Base-by-base conservation (phyloP, 768 basidiomycete genomes). In the Trametes gibbosa region DNA sequence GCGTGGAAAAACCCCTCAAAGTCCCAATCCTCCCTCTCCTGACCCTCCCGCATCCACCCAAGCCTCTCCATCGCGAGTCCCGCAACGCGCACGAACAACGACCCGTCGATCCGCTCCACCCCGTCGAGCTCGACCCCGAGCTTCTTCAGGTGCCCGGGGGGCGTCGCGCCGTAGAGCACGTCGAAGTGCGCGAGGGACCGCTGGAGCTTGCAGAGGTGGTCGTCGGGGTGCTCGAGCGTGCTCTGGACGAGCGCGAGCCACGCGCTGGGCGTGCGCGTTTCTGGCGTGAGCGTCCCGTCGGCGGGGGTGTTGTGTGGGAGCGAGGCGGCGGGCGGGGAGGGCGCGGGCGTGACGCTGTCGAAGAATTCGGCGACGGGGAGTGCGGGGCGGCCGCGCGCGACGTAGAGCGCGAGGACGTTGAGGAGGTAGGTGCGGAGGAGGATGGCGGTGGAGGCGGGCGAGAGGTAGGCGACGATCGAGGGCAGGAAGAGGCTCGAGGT, bases 401-500 rank as follows among this genome's bases (percentile, higher is more conserved):
- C 56, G 73, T 80, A 86, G 77, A 78, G 81, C 1, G 72, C 74
- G 27, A 88, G 76, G 12, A 71, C 72, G 23, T 75, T 73, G 14
- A 79, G 73, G 62, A 89, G 78, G 70, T 86, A 85, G 2, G 79
- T 73, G 17, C 81, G 81, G 13, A 90, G 75, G 24, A 90, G 73
- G 29, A 80, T 71, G 6, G 73, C 74, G 57, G 81, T 80, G 0
- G 82, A 84, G 0, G 70, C 48, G 0, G 76, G 76, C 9, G 75
- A 69, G 61, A 66, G 71, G 25, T 63, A 62, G 5, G 68, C 63
- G 50, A 79, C 65, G 42, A 84, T 58, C 1, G 85, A 81, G 0
- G 82, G 77, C n/a, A 87, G 68, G 75, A 88, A 88, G 17, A 86
- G 66, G 4, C 81, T 75, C 7, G 86, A 86, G 0, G 87, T 90